phyloP scores from a whole-genome alignment of 2,329 filamentous ascomycete genomes.

The Byssothecium circinans region DNA sequence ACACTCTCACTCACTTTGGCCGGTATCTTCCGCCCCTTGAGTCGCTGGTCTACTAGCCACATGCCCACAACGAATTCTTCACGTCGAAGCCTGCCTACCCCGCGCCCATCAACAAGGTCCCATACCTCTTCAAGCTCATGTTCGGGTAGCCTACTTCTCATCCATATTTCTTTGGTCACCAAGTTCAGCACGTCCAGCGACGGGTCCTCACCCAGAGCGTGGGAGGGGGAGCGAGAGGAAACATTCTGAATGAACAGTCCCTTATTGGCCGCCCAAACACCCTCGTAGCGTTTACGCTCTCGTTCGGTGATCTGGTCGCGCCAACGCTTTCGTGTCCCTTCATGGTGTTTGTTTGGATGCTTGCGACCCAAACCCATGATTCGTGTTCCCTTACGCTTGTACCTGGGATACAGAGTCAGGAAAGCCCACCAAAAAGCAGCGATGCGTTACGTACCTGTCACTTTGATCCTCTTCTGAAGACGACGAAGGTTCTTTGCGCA shows the following conservation, averaged over 20 bases:
- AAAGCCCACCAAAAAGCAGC: too few species aligned
- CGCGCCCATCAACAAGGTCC: constrained; percentile 67
- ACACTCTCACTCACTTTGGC: constrained; percentile 71
- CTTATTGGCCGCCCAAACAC: constrained; percentile 76
- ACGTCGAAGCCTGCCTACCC: constrained; percentile 60
- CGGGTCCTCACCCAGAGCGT: constrained; percentile 21
- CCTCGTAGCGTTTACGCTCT: constrained; percentile 80
- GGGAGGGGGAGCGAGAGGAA: constrained; percentile 18
- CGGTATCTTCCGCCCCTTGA: constrained; percentile 79
- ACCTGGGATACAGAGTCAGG: constrained; percentile 17
- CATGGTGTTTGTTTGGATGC: constrained; percentile 72
- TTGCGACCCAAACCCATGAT: constrained; percentile 50
- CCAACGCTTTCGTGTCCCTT: constrained; percentile 75
- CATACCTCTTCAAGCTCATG: constrained; percentile 76
- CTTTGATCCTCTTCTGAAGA: constrained; percentile 57
- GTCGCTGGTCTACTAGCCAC: constrained; percentile 78
- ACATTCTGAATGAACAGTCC: constrained; percentile 50
- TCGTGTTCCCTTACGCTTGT: constrained; percentile 60
- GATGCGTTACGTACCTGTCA: constrained; percentile 38
- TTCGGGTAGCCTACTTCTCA: constrained; percentile 65
- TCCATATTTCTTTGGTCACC: constrained; percentile 75
- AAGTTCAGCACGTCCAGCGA: constrained; percentile 65
- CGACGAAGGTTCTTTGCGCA: constrained; percentile 56
- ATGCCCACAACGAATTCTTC: constrained; percentile 80
- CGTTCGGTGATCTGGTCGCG: constrained; percentile 70